These are phyloP conservation scores for Cyclotella baltica DNA, from an alignment of 108 stramenopile species.

Conservation along the genomic window DNA sequence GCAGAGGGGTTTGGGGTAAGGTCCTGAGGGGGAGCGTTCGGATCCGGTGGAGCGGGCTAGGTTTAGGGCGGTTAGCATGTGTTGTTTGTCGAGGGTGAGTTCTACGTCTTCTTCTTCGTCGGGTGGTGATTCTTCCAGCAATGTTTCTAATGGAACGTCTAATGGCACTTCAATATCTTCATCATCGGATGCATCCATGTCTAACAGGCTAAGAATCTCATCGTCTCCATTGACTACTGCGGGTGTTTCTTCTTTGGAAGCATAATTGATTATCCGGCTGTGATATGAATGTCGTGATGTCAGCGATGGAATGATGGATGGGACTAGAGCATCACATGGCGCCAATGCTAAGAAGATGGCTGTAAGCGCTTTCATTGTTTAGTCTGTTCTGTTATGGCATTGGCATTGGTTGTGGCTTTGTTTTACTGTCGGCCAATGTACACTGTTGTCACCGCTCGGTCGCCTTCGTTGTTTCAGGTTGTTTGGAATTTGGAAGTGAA, in stretches of 20 bases:
- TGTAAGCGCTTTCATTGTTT: background rate
- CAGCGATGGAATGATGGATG: background rate
- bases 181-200: slow-evolving; percentile 11
- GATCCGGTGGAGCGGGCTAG: slow-evolving; percentile 49
- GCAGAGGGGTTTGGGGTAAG: slow-evolving; percentile 78
- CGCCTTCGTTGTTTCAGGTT: no score
- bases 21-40: slow-evolving; percentile 42
- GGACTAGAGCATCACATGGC: background rate
- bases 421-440: no score
- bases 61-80: slow-evolving; percentile 54
- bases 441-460: no score
- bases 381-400: background rate
- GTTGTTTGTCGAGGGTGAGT: slow-evolving; percentile 36
- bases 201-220: slow-evolving; percentile 2
- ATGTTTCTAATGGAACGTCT: background rate
- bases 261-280: background rate
- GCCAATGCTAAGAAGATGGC: background rate
- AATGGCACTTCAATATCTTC: background rate
- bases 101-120: slow-evolving; percentile 24
- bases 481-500: no score
- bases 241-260: background rate
- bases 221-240: slow-evolving; percentile 1
- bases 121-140: background rate
- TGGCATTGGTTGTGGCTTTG: no score
- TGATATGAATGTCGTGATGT: background rate